Base-by-base conservation (phyloP, 2,329 filamentous ascomycete genomes). In the Fusarium illudens region DNA sequence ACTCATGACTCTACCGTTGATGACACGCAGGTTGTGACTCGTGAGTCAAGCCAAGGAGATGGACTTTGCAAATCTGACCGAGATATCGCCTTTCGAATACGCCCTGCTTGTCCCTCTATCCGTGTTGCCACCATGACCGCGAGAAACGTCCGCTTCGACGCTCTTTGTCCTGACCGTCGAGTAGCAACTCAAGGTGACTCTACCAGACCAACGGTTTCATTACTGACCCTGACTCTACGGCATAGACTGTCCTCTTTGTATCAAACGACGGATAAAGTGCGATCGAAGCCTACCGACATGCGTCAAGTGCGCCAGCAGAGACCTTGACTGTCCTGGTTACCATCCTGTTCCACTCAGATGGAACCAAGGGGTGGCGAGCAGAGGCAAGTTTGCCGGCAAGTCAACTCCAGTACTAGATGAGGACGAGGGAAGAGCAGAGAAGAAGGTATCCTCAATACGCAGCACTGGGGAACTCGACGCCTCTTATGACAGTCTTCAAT, bases 341-440 rank as follows among this genome's bases (percentile, higher is more conserved):
- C 55, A 71, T 15, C 22, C 59, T 11, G 39, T 64, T 29, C 58
- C 63, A 12, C 61, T 72, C 9, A 65, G 49, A 61, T 72, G 70
- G 70, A 33, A 65, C 25, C 68, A 71, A 34, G 68, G 70, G n/a
- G 60, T 72, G 11, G 70, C 70, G 2, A 72, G 70, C 42, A 60
- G 70, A 19, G 65, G 70, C 3, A 65, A 49, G 39, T 44, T 69
- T 22, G 58, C 70, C 2, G 70, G 70, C 5, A 69, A 60, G 17
- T 42, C 48, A 2, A 20, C 48, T 13, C 70, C 70, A 0, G 61
- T 62, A 3, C 10, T 55, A 10, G 27, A 20, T n/a, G 6, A 46
- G 15, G n/a, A 37, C 29, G 22, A 11, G 2, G 4, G 20, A 15
- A 55, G 9, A 10, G 3, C 8, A n/a, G 19, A 19, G 12, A 19